A percentile compares a stretch with the other conserved stretches of the same genome.
phyloP scores from a whole-genome alignment of 495 filamentous ascomycete species.

The Penicilliopsis zonata region DNA sequence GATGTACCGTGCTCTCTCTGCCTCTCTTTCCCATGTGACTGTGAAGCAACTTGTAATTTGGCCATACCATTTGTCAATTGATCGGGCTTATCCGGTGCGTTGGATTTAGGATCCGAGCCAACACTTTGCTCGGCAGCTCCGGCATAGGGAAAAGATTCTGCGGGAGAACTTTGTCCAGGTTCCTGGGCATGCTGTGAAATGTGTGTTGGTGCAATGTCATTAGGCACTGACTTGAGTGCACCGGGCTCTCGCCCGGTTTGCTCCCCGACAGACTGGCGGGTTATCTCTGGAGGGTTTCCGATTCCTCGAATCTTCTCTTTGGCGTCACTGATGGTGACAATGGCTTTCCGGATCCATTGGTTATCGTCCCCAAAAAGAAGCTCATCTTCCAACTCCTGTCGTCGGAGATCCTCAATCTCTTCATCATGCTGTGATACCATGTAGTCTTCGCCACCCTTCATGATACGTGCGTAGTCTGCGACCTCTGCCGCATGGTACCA shows the following conservation, averaged over 20 bases:
- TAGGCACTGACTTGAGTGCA: slow-evolving; percentile 27
- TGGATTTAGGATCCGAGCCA: slow-evolving; percentile 2
- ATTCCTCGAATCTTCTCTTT: slow-evolving; percentile 63
- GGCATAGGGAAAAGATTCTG: slow-evolving; percentile 6
- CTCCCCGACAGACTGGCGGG: slow-evolving; percentile 37
- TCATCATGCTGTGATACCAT: slow-evolving; percentile 66
- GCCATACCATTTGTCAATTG: slow-evolving; percentile 18
- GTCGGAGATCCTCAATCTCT: slow-evolving; percentile 62
- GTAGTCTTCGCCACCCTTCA: slow-evolving; percentile 87
- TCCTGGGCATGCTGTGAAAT: slow-evolving; percentile 31
- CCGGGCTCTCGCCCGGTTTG: slow-evolving; percentile 35
- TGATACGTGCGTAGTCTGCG: slow-evolving; percentile 86
- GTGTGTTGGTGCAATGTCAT: slow-evolving; percentile 43
- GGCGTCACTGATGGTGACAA: slow-evolving; percentile 54
- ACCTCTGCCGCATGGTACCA: slow-evolving; percentile 94
- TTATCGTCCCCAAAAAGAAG: slow-evolving; percentile 86
- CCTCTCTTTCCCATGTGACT: slow-evolving; percentile 11
- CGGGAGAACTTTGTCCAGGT: slow-evolving; percentile 27
- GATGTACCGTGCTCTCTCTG: slow-evolving; percentile 11
- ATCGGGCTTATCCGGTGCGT: slow-evolving; percentile 9
- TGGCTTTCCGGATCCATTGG: slow-evolving; percentile 80
- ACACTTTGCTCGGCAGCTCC: too few relatives aligned
- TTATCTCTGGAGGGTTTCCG: slow-evolving; percentile 51
- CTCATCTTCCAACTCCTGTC: slow-evolving; percentile 79
- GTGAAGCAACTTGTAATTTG: slow-evolving; percentile 10